Percentiles rank a stretch among this genome's conserved stretches.
Conservation (phyloP, 1,284 basidiomycete species). For the Cryptococcus sp. region DNA sequence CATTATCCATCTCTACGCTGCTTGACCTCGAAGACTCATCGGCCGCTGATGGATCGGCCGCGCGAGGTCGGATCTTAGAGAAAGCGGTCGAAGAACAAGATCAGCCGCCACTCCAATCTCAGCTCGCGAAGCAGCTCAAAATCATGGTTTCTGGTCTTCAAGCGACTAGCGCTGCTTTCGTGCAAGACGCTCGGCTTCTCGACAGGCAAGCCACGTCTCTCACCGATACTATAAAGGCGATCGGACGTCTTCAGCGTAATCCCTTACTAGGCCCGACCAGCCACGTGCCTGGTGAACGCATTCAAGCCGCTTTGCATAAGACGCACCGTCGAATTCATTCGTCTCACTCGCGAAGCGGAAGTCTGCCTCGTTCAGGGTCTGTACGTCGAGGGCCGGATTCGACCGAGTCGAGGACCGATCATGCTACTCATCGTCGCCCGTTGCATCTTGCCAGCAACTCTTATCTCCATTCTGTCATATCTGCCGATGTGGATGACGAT, state of each 20-base stretch:
- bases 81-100: slow-evolving; percentile 28
- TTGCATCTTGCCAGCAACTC: neutral
- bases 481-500: neutral
- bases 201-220: slow-evolving; percentile 22
- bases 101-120: slow-evolving; percentile 17
- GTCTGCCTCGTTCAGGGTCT: neutral
- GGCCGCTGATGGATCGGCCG: neutral
- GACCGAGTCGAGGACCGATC: neutral
- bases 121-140: slow-evolving; percentile 30
- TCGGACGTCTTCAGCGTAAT: slow-evolving; percentile 40
- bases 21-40: slow-evolving; percentile 17
- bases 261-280: slow-evolving; percentile 41
- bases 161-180: slow-evolving; percentile 20
- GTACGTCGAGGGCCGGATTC: neutral
- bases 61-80: slow-evolving; percentile 11
- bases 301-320: slow-evolving; percentile 38
- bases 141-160: slow-evolving; percentile 17
- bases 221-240: slow-evolving; percentile 22
- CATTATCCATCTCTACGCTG: slow-evolving; percentile 32
- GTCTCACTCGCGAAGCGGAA: slow-evolving; percentile 1
- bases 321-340: slow-evolving; percentile 9
- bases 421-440: neutral
- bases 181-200: slow-evolving; percentile 24
- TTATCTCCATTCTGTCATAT: neutral
- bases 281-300: slow-evolving; percentile 46